Evolutionary conservation across 345 rosid species (phyloP).

Genomic region (Linum tenue): DNA sequence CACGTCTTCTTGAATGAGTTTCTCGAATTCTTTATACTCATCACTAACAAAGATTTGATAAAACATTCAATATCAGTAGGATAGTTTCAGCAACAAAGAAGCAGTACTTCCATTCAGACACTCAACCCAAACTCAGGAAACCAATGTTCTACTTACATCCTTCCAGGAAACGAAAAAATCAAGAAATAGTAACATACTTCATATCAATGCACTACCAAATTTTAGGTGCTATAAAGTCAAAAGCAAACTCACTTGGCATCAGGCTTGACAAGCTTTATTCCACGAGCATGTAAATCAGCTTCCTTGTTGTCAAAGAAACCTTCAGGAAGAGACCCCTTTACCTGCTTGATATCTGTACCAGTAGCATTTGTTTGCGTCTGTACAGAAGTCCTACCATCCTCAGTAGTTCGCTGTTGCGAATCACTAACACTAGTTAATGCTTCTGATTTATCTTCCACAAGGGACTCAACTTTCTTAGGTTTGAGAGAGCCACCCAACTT

Average conservation of each 20-base stretch:
- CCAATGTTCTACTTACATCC: no score
- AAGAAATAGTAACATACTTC: no score
- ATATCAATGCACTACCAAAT: neutral
- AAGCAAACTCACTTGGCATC: conserved; percentile 70
- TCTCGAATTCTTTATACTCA: conserved; percentile 91
- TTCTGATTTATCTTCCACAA: conserved; percentile 15
- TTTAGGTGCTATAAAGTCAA: neutral
- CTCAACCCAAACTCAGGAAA: neutral
- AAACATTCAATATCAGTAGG: neutral
- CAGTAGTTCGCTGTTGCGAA: conserved; percentile 15
- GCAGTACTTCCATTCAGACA: neutral
- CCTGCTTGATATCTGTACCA: conserved; percentile 34
- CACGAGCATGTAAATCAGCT: conserved; percentile 94
- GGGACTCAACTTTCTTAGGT: conserved; percentile 9
- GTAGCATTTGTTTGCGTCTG: conserved; percentile 18
- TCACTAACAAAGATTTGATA: conserved; percentile 40
- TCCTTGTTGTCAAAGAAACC: conserved; percentile 95
- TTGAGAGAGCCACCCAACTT: conserved; percentile 10
- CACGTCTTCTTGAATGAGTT: conserved; percentile 83
- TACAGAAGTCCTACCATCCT: conserved; percentile 27
- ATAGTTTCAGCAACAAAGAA: neutral
- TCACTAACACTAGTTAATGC: conserved; percentile 13
- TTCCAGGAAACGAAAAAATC: neutral
- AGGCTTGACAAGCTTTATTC: conserved; percentile 75
- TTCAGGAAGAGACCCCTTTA: conserved; percentile 73